Evolutionary conservation across 805 yeast species (phyloP), one percentile per base, ranked within the genome.

Genomic region (Wickerhamomyces ciferrii): DNA sequence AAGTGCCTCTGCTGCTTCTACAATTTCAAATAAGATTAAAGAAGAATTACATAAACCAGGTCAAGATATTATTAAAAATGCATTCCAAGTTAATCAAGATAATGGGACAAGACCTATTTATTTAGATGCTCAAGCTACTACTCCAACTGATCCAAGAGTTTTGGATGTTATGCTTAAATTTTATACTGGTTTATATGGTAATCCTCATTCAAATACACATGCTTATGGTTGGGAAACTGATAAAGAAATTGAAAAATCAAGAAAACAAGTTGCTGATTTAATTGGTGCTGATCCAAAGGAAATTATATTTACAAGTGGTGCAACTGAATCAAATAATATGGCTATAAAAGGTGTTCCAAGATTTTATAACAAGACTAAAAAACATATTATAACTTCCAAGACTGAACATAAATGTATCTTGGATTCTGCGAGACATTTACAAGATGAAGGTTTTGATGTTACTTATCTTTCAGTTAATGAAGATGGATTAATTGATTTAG

Each of bases 171-270:
- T 88, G 96, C 64, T 88, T 55, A 80, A 78, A 56, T 89, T 84
- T 61, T 86, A 79, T 65, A 92, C 98, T 2, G 98, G 98, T 4
- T 74, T 88, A 47, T 94, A 89, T 63, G 99, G 99, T 51, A 94
- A 94, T 65, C 99, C 99, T 20, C 99, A 94, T 68, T 89, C 97
- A 6, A 82, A 94, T 48, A 94, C 99, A 2, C 99, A 94, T 63
- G 79, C 96, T 6, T 94, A 92, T 64, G 99, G 99, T 32, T 94
- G 99, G 99, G 99, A 94, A 70, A 87, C 99, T 3, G 97, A 92
- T 48, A 79, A 78, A 52, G 96, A 84, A 48, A 94, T 94, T 17
- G 99, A 94, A 62, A 70, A 71, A 43, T 96, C 99, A 6, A 79
- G 99, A 59, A 74, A 71, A 44, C 76, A 92, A 58, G 74, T 94